Base-by-base conservation (phyloP, 2,329 filamentous ascomycete species). In the Zasmidium angulare region DNA sequence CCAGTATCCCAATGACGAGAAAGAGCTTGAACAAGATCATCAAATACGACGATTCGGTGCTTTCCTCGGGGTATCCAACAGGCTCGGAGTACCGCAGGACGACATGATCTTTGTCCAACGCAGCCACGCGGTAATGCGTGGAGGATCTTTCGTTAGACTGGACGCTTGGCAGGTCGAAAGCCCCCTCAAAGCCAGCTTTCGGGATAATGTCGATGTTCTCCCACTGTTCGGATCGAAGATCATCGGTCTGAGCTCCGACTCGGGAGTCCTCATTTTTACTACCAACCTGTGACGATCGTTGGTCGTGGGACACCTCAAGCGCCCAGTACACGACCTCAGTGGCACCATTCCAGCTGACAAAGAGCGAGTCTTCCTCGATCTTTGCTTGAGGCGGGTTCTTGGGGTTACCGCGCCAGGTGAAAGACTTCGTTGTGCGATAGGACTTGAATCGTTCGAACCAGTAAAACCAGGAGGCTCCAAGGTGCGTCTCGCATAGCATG, bases 231-330 rank as follows among this genome's bases (percentile, higher is more conserved):
- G 21, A 17, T 50, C 19, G 23, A 7, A 11, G 21, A 12, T 54
- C n/a, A 17, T 61, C 53, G 2, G 21, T 36, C 11, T 43, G 46
- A 19, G 55, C 47, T 19, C 53, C 55, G 93, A 70, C 86, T 97
- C 46, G 83, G 93, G 61, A 86, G 86, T 52, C 92, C 92, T 19
- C 87, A 90, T 67, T 93, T 90, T 75, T 84, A n/a, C n/a, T n/a
- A 93, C 55, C 89, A 91, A 47, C 86, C 86, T 63, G 81, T 91
- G 14, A 91, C 95, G 47, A 40, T 17, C 43, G 51, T 6, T 40
- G 20, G 23, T 59, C 58, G 14, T 36, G 57, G 17, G 55, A 43
- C 24, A 63, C 67, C 36, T 75, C 71, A 12, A 78, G 61, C 11
- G 76, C 70, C 83, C 83, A 82, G 10, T 59, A 69, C 1, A 63